phyloP scores from a whole-genome alignment of 306 rosid species.

The Sesbania bispinosa region DNA sequence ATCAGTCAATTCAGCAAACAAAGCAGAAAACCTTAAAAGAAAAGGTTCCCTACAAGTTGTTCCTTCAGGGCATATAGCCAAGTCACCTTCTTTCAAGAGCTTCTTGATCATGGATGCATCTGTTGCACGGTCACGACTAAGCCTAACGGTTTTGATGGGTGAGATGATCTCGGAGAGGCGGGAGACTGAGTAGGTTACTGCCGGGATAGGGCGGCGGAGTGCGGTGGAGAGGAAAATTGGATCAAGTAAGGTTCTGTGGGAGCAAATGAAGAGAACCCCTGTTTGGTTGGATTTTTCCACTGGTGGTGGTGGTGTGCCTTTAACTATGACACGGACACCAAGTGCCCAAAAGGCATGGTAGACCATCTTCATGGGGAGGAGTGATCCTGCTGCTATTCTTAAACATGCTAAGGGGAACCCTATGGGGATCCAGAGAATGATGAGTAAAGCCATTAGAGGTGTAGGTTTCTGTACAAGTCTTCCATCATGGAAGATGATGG shows the following conservation, averaged over 20 bases:
- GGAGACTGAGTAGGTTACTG: slow-evolving; percentile 74
- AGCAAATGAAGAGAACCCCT: slow-evolving; percentile 73
- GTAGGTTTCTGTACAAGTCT: slow-evolving; percentile 70
- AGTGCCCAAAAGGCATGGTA: slow-evolving; percentile 69
- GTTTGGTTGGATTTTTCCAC: slow-evolving; percentile 35
- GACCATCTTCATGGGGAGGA: slow-evolving; percentile 77
- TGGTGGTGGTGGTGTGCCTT: slow-evolving; percentile 65
- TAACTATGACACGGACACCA: slow-evolving; percentile 64
- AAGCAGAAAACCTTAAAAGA: slow-evolving; percentile 62
- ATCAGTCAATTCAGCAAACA: slow-evolving; percentile 70
- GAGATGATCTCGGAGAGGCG: slow-evolving; percentile 79
- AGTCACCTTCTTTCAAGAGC: slow-evolving; percentile 66
- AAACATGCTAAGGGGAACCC: slow-evolving; percentile 69
- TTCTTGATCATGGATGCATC: slow-evolving; percentile 78
- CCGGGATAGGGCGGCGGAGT: slow-evolving; percentile 72
- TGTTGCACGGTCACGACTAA: slow-evolving; percentile 51
- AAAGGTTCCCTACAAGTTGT: slow-evolving; percentile 87
- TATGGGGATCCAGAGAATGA: slow-evolving; percentile 69
- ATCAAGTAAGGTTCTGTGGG: slow-evolving; percentile 75
- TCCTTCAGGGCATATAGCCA: slow-evolving; percentile 81
- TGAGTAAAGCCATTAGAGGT: slow-evolving; percentile 53
- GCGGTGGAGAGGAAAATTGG: slow-evolving; percentile 82
- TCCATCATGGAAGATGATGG: slow-evolving; percentile 83
- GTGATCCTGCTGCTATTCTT: slow-evolving; percentile 62
- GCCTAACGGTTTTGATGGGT: slow-evolving; percentile 66